These are phyloP conservation scores for Grosmannia clavigera DNA, from an alignment of 2,329 filamentous ascomycete species.

Conservation along the genomic window DNA sequence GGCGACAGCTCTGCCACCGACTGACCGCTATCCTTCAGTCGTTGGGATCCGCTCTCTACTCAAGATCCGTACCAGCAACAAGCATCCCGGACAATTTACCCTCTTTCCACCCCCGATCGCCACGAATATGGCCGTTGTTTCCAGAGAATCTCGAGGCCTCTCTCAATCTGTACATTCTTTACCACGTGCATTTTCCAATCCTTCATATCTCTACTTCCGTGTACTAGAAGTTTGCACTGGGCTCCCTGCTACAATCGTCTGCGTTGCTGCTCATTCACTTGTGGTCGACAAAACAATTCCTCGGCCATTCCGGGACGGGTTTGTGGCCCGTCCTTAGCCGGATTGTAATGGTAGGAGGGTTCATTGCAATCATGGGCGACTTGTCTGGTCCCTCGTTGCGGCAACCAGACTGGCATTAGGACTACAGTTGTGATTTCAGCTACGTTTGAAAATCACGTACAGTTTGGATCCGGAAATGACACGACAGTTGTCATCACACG, in stretches of 20 bases:
- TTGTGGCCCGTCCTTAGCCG: too few species aligned
- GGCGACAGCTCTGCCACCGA: conserved; percentile 22
- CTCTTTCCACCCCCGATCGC: conserved; percentile 32
- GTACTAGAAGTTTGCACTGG: conserved; percentile 51
- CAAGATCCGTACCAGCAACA: conserved; percentile 36
- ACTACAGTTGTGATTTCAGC: too few species aligned
- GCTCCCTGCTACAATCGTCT: conserved; percentile 57
- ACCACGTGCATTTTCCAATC: conserved; percentile 60
- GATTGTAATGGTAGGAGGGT: too few species aligned
- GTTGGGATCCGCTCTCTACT: conserved; percentile 33
- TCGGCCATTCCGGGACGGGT: too few species aligned
- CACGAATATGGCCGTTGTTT: conserved; percentile 40
- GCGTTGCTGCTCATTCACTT: not conserved
- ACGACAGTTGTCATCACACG: too few species aligned
- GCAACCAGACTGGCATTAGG: too few species aligned
- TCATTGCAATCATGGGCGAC: too few species aligned
- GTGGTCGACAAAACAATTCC: too few species aligned
- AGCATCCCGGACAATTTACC: conserved; percentile 35
- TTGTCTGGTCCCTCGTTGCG: too few species aligned
- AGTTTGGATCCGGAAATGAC: too few species aligned
- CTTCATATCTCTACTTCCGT: conserved; percentile 59
- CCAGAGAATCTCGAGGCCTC: conserved; percentile 59
- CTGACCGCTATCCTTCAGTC: conserved; percentile 33
- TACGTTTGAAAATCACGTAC: too few species aligned
- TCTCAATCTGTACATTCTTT: conserved; percentile 58